phyloP scores from a whole-genome alignment of 495 filamentous ascomycete species.

The Hyaloscypha variabilis region DNA sequence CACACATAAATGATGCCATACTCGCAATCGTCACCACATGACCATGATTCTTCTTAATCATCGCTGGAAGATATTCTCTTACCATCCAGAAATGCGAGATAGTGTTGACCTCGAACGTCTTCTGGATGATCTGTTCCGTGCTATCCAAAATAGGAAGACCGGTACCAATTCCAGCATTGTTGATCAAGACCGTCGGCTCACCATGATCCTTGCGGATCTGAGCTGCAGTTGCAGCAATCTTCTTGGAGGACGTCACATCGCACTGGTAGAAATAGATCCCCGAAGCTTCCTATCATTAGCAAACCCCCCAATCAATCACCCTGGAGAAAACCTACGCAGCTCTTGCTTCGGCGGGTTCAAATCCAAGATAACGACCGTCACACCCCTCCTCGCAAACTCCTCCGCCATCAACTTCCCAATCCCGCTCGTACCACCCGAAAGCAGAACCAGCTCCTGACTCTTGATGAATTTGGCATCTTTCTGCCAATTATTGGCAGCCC shows the following conservation, averaged over 20 bases:
- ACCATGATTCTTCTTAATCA: constrained; percentile 67
- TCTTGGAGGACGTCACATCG: constrained; percentile 58
- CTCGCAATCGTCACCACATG: constrained; percentile 71
- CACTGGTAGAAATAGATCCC: constrained; percentile 61
- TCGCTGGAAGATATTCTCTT: constrained; percentile 67
- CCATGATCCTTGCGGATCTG: constrained; percentile 60
- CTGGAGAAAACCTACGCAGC: constrained; percentile 52
- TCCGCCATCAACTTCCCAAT: constrained; percentile 55
- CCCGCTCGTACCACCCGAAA: constrained; percentile 33
- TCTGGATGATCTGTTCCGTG: constrained; percentile 54
- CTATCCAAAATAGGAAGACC: constrained; percentile 60
- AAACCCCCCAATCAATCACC: constrained; percentile 34
- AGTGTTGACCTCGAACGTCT: constrained; percentile 72
- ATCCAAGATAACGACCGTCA: constrained; percentile 70
- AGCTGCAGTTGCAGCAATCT: constrained; percentile 47
- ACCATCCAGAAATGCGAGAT: constrained; percentile 66
- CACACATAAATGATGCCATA: constrained; percentile 56
- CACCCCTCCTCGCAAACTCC: constrained; percentile 56
- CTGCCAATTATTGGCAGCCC: constrained; percentile 61
- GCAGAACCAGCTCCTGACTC: constrained; percentile 55
- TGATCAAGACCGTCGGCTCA: constrained; percentile 70
- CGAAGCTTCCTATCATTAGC: constrained; percentile 25
- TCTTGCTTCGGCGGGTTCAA: constrained; percentile 45
- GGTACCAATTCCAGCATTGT: constrained; percentile 71
- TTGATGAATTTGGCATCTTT: constrained; percentile 64